Percentiles rank a stretch among this genome's conserved stretches.
These are phyloP conservation scores for Fusarium mundagurra DNA, from an alignment of 2,329 filamentous ascomycete species.

Conservation along the genomic window DNA sequence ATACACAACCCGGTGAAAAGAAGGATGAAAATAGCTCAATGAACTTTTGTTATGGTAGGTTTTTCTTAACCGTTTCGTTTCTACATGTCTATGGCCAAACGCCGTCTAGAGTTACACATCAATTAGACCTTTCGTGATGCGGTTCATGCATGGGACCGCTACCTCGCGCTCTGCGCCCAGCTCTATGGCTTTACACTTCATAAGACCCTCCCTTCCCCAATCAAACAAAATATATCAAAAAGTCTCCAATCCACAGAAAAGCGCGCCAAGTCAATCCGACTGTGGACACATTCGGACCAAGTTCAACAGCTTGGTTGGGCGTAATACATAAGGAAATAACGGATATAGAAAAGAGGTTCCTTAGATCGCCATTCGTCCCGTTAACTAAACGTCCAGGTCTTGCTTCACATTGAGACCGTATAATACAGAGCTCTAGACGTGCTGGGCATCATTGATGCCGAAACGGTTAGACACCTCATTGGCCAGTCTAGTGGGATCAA, in stretches of 20 bases:
- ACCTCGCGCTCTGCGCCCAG: constrained; percentile 51
- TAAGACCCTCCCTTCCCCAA: constrained; percentile 40
- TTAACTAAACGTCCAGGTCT: constrained; percentile 40
- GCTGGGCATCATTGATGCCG: constrained; percentile 50
- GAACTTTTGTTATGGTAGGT: constrained; percentile 25
- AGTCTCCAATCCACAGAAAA: constrained; percentile 46
- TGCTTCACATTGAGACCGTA: constrained; percentile 25
- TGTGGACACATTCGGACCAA: constrained; percentile 40
- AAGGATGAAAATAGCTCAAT: background rate
- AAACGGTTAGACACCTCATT: constrained; percentile 61
- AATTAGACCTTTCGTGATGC: constrained; percentile 53
- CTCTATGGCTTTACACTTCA: constrained; percentile 51
- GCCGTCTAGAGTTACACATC: constrained; percentile 55
- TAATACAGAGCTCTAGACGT: constrained; percentile 28
- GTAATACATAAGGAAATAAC: constrained; percentile 35
- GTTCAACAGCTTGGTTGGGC: constrained; percentile 32
- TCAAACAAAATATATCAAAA: constrained; percentile 46
- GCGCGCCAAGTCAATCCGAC: constrained; percentile 38
- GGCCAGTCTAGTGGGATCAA: constrained; percentile 61
- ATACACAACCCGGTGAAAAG: background rate
- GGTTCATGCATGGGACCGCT: constrained; percentile 46
- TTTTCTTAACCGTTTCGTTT: constrained; percentile 48
- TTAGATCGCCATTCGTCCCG: constrained; percentile 48
- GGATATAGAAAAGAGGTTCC: constrained; percentile 40
- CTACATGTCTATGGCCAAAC: constrained; percentile 54